Evolutionary conservation across 257 asterid species (phyloP), one percentile per base, ranked within the genome.

Genomic region (Gynochthodes officinalis): DNA sequence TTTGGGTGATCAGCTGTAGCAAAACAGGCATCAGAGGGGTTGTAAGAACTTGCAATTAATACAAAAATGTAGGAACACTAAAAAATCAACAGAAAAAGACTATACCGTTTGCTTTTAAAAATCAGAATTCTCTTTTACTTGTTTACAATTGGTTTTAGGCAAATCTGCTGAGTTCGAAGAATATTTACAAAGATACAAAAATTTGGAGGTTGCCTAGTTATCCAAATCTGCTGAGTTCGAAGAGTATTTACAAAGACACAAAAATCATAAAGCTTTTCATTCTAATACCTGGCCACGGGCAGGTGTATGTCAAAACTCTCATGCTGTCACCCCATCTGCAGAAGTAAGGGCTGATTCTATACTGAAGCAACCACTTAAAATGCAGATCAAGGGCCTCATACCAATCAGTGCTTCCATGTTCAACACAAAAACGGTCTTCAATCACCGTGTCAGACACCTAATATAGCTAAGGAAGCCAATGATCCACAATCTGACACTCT

Each of bases 271-370:
- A 37, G 57, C 54, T 59, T 61, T 58, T 71, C 71, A 43, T n/a
- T 71, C 57, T 30, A 70, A 75, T 88, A 94, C 99, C 99, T 88
- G 97, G 97, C 98, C 99, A 95, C 28, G 99, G 99, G 59, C 92
- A 87, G 75, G 98, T 92, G 88, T 95, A 95, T 35, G 99, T 87
- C 83, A 95, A 86, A 78, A 95, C 99, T 73, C 88, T 87, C 99
- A 95, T 95, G 74, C 90, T 80, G 67, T 95, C 96, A 78, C 96
- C 92, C 99, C 99, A 95, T 86, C 92, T 92, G 84, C 99, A 95
- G 79, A 95, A 95, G 84, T 88, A 95, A 19, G 99, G 99, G 82
- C 99, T 92, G 83, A 95, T 89, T 87, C 88, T 90, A 73, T 80
- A 95, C 73, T 89, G 96, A 80, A 95, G 95, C 75, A 95, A 86